Evolutionary conservation across 2,329 filamentous ascomycete species (phyloP).

Genomic region (Nakataea oryzae): DNA sequence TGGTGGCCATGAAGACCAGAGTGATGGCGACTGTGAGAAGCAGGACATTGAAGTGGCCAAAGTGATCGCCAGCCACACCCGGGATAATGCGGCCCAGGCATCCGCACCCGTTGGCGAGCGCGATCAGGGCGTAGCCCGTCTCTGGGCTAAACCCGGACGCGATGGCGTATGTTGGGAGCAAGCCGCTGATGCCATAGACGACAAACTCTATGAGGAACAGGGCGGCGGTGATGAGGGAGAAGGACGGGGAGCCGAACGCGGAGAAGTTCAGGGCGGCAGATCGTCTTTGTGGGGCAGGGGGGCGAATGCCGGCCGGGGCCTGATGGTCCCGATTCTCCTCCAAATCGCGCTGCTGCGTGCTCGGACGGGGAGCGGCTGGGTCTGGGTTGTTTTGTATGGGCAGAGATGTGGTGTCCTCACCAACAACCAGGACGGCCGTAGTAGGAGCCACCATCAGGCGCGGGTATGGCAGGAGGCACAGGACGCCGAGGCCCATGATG

Average conservation of each 20-base stretch:
- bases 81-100: constrained; percentile 30
- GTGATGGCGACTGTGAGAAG: constrained; percentile 22
- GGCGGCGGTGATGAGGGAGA: constrained; percentile 27
- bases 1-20: constrained; percentile 25
- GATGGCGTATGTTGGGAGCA: constrained; percentile 34
- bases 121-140: constrained; percentile 30
- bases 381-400: not conserved
- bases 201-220: constrained; percentile 37
- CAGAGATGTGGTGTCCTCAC: not conserved
- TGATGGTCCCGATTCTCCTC: not conserved
- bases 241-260: constrained; percentile 27
- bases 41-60: constrained; percentile 35
- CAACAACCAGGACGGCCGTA: not conserved
- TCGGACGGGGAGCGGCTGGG: no score
- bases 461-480: constrained; percentile 23
- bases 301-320: no score
- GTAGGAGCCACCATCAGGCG: constrained; percentile 8
- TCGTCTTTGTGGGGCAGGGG: constrained; percentile 11
- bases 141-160: constrained; percentile 20
- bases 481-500: constrained; percentile 14
- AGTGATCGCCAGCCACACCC: constrained; percentile 27
- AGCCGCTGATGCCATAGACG: constrained; percentile 31
- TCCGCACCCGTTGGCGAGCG: constrained; percentile 30
- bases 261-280: constrained; percentile 22
- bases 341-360: not conserved